phyloP scores from a whole-genome alignment of 805 yeast species.

The Wickerhamomyces mucosus region DNA sequence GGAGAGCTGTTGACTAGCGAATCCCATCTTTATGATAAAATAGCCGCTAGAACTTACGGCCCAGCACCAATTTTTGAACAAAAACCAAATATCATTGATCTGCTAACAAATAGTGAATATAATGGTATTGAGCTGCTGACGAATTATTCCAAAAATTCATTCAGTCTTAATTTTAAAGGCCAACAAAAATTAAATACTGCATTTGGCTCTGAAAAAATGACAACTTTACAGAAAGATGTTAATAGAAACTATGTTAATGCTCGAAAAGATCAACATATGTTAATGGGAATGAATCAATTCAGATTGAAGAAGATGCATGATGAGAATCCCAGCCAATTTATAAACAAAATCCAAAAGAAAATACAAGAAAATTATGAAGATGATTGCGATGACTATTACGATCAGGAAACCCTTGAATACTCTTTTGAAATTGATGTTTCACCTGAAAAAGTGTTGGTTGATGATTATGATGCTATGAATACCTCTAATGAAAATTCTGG shows the following conservation, averaged over 20 bases:
- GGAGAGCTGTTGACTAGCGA: slow-evolving; percentile 24
- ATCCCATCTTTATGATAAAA: slow-evolving; percentile 13
- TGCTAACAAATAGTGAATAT: background rate
- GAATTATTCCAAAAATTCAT: background rate
- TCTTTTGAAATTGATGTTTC: background rate
- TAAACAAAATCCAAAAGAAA: background rate
- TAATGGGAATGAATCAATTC: background rate
- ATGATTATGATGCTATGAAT: slow-evolving; percentile 1
- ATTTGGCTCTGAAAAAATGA: background rate
- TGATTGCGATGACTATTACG: no score
- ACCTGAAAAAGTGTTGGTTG: background rate
- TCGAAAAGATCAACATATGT: background rate
- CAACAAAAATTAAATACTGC: slow-evolving; percentile 1
- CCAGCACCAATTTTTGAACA: background rate
- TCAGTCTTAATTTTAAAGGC: slow-evolving; percentile 2
- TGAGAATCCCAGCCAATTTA: no score
- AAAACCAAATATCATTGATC: background rate
- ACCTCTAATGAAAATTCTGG: no score
- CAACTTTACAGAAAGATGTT: background rate
- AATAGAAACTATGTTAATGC: background rate
- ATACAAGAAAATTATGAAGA: background rate
- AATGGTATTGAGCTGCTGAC: background rate
- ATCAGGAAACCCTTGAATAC: background rate
- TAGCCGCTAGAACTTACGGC: slow-evolving; percentile 1
- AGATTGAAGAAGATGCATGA: background rate